Conservation (phyloP, 352 stramenopile genomes). For the Plasmopara viticola region DNA sequence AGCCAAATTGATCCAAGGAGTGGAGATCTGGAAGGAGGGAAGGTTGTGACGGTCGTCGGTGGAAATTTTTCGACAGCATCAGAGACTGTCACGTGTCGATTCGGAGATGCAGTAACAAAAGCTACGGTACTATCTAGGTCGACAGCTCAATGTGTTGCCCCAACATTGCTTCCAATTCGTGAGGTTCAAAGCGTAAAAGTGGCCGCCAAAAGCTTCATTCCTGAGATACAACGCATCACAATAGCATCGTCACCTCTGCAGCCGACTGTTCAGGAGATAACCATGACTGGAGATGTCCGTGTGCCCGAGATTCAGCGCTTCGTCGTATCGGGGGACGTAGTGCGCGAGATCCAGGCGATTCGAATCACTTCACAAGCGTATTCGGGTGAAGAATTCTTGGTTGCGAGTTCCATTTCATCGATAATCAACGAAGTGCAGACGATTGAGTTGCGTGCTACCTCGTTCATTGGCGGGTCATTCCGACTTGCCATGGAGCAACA, state of each 20-base stretch:
- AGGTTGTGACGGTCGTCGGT: slow-evolving; percentile 47
- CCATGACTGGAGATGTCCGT: slow-evolving; percentile 14
- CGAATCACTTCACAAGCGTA: slow-evolving; percentile 27
- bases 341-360: slow-evolving; percentile 38
- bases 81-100: slow-evolving; percentile 68
- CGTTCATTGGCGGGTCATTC: slow-evolving; percentile 49
- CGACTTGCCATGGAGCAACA: slow-evolving; percentile 28
- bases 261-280: slow-evolving; percentile 40
- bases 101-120: slow-evolving; percentile 75
- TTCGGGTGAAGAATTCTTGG: slow-evolving; percentile 31
- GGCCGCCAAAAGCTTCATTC: slow-evolving; percentile 32
- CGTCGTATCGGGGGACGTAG: slow-evolving; percentile 27
- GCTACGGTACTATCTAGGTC: slow-evolving; percentile 54
- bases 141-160: slow-evolving; percentile 58
- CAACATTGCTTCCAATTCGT: slow-evolving; percentile 57
- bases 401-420: slow-evolving; percentile 30
- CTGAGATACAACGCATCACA: slow-evolving; percentile 47
- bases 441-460: slow-evolving; percentile 29
- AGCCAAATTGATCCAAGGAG: slow-evolving; percentile 49
- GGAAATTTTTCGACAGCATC: slow-evolving; percentile 45
- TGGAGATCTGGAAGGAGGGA: slow-evolving; percentile 57
- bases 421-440: slow-evolving; percentile 37
- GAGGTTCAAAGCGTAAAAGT: slow-evolving; percentile 81
- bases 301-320: slow-evolving; percentile 51
- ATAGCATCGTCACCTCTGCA: slow-evolving; percentile 32